Evolutionary conservation across 2,329 filamentous ascomycete genomes (phyloP).

Genomic region (Fusarium praegraminearum): DNA sequence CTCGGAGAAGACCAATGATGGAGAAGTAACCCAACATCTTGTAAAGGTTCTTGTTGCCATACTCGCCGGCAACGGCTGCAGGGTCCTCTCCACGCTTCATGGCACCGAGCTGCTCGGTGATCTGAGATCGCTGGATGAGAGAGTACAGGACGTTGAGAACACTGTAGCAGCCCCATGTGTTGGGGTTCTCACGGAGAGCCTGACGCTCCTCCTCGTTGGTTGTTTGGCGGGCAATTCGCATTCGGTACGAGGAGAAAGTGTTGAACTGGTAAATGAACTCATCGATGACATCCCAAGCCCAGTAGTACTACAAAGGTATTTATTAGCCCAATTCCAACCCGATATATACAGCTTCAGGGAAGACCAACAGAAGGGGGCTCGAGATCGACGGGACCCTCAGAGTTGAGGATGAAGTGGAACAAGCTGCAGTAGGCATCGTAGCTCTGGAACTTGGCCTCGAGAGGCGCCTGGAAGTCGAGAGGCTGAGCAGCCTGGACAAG

Average conservation of each 20-base stretch:
- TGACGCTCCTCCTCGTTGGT: constrained; percentile 92
- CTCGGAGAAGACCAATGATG: constrained; percentile 95
- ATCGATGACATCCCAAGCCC: constrained; percentile 99
- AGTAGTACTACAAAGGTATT: constrained; percentile 79
- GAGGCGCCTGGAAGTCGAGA: constrained; percentile 92
- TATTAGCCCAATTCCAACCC: constrained; percentile 36
- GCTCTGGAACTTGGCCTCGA: constrained; percentile 97
- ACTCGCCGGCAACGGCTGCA: constrained; percentile 89
- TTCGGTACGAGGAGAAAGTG: constrained; percentile 97
- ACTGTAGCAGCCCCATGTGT: constrained; percentile 99
- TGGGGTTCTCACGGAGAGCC: constrained; percentile 93
- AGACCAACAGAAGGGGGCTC: constrained; percentile 91
- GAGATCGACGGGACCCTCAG: constrained; percentile 96
- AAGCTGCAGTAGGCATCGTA: constrained; percentile 99
- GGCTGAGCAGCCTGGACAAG: constrained; percentile 92
- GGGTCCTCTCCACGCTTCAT: constrained; percentile 96
- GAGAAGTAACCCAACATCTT: constrained; percentile 99
- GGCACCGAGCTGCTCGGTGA: constrained; percentile 94
- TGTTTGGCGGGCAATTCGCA: constrained; percentile 85
- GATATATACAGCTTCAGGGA: constrained; percentile 22
- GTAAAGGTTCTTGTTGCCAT: constrained; percentile 93
- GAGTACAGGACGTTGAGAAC: constrained; percentile 99
- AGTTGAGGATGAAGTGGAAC: constrained; percentile 99
- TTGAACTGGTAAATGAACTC: constrained; percentile 99
- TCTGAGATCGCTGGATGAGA: constrained; percentile 97